Evolutionary conservation across 2,329 filamentous ascomycete species (phyloP), one percentile per base, ranked within the genome.

Genomic region (Penicillium olsonii): DNA sequence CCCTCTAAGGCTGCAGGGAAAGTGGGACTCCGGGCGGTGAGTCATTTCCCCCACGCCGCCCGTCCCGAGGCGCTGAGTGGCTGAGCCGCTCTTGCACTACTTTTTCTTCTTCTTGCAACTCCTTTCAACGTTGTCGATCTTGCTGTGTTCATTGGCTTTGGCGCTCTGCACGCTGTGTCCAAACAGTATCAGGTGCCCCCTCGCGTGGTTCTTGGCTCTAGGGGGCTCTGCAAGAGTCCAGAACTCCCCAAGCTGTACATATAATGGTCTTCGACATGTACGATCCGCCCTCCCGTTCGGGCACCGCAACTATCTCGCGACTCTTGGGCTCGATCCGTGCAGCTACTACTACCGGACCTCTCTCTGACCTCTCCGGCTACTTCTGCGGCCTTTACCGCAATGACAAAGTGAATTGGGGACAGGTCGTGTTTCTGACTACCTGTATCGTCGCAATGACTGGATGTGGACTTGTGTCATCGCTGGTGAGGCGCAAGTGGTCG

Each of bases 391-490:
- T 62, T 35, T 56, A 61, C 40, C 45, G 46, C 38, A 54, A 70
- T 68, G 68, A 61, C 9, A 48, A 50, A 12, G 52, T 69, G 50
- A 68, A 60, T 29, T 62, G 60, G 57, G 54, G 59, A 8, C 63
- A 65, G 34, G 31, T 68, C 17, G 55, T 68, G 37, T 64, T 70
- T 31, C 49, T 70, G 52, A 61, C 60, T 42, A 62, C 65, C 41
- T 68, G 62, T 43, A 49, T 67, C 18, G 46, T 67, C 45, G 57
- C 66, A n/a, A 72, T 72, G 69, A 63, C 62, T 37, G 65, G 68
- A 29, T 72, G 69, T 52, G 66, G 68, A 8, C 14, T 70, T 10
- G 45, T 70, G n/a, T 63, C 67, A 20, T 60, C 60, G 18, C 46
- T 68, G 42, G 29, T 64, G 37, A 59, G 63, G 48, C 66, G 62